Conservation (phyloP, 139 green algal species). For the Deuterostichococcus epilithicus region DNA sequence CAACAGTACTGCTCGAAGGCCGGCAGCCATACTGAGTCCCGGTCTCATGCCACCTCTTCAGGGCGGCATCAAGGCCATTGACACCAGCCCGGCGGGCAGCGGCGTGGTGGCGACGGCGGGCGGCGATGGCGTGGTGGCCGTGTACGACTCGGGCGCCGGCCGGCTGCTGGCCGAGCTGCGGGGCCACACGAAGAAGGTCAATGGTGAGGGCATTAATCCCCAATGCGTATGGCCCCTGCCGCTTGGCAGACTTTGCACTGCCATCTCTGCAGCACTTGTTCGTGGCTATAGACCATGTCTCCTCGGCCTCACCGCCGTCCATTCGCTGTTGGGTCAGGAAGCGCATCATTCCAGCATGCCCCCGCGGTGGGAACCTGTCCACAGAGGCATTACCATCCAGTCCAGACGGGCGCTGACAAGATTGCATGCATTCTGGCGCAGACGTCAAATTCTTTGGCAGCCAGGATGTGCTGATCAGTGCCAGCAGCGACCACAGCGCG, state of each 20-base stretch:
- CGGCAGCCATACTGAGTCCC: too few relatives aligned
- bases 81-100: constrained; percentile 50
- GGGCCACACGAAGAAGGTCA: constrained; percentile 85
- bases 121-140: constrained; percentile 63
- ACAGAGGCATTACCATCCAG: too few relatives aligned
- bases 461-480: constrained; percentile 55
- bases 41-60: constrained; percentile 4
- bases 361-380: too few relatives aligned
- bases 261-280: too few relatives aligned
- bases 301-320: too few relatives aligned
- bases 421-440: neutral
- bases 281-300: too few relatives aligned
- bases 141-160: constrained; percentile 46
- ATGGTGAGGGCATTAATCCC: constrained; percentile 26
- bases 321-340: too few relatives aligned
- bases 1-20: too few relatives aligned
- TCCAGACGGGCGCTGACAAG: neutral
- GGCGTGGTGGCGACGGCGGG: constrained; percentile 49
- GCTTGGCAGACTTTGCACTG: too few relatives aligned
- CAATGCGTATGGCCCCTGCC: too few relatives aligned
- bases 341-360: too few relatives aligned
- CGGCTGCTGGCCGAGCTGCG: constrained; percentile 52
- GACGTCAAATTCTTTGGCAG: constrained; percentile 38
- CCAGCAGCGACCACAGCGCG: constrained; percentile 76
- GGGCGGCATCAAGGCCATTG: constrained; percentile 74